Evolutionary conservation across 2,329 filamentous ascomycete species (phyloP), one percentile per base, ranked within the genome.

Genomic region (Cladophialophora immunda): DNA sequence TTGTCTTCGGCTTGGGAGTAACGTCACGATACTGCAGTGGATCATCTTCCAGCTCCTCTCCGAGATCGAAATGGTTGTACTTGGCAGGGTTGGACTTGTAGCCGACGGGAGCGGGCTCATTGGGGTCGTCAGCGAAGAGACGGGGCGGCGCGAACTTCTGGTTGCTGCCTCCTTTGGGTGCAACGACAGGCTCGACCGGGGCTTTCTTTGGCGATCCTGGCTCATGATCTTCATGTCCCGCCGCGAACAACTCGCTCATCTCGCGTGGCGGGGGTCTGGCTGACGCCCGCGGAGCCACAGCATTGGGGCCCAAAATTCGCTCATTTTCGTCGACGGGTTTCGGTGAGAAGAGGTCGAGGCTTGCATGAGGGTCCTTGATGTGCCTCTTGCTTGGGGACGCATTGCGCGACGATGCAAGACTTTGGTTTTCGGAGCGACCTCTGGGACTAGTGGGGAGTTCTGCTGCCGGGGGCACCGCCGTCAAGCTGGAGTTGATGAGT

Each of bases 21-120:
- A 25, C 66, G 63, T 65, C 65, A 5, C 58, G 66, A 55, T 72
- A 55, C 58, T 73, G 72, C 60, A 73, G 65, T 66, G 69, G 65
- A 70, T 77, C 60, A 68, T 70, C 45, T 65, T 73, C 65, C 30
- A 68, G 41, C 69, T 72, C 64, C 81, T 76, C 89, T 65, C 85
- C 88, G 75, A 97, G 91, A 67, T 93, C 90, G 76, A 97, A 97
- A 79, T 98, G 94, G 66, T 90, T 84, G 81, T 89, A 97, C 79
- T 93, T 96, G 75, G 88, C 88, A 2, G 92, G 87, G 77, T 95
- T 87, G 6, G 91, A 89, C 74, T 90, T 87, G 71, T 81, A 80
- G 36, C 74, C 76, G 53, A 74, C 75, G 62, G 85, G 75, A 81
- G 71, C 83, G 77, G 56, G 78, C 57, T 87, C 86, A 27, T 86